These are phyloP conservation scores for Collariella sp. DNA, from an alignment of 495 filamentous ascomycete genomes.

Conservation along the genomic window DNA sequence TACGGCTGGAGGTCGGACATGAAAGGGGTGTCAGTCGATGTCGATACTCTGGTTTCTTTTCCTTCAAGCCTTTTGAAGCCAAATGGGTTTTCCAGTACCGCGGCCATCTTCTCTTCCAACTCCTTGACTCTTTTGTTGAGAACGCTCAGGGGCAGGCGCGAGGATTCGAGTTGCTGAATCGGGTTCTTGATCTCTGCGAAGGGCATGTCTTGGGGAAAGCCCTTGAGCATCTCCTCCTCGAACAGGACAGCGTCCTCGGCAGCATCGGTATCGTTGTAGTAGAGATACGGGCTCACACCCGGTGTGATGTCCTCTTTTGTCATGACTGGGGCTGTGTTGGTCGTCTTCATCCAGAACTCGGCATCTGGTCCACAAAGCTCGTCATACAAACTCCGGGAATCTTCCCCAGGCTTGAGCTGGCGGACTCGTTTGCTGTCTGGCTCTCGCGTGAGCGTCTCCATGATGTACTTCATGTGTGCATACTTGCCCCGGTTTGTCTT, in stretches of 20 bases:
- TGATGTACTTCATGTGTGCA: slow-evolving; percentile 26
- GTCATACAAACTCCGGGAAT: slow-evolving; percentile 33
- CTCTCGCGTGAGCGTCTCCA: slow-evolving; percentile 34
- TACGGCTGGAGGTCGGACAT: neutral
- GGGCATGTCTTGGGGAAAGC: slow-evolving; percentile 24
- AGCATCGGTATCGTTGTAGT: slow-evolving; percentile 40
- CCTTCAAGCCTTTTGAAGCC: too few relatives aligned
- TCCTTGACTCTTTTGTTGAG: slow-evolving; percentile 4
- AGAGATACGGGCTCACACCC: slow-evolving; percentile 15
- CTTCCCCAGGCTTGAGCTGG: slow-evolving; percentile 34
- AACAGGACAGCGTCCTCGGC: slow-evolving; percentile 42
- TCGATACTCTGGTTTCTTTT: too few relatives aligned
- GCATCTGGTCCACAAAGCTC: slow-evolving; percentile 22
- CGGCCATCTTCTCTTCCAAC: neutral
- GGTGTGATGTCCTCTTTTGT: slow-evolving; percentile 7
- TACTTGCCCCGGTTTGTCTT: slow-evolving; percentile 25
- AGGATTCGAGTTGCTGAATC: slow-evolving; percentile 28
- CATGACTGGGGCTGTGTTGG: slow-evolving; percentile 10
- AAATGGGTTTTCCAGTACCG: too few relatives aligned
- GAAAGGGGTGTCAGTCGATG: neutral
- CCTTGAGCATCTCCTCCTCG: too few relatives aligned
- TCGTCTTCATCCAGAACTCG: slow-evolving; percentile 16
- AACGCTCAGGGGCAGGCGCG: slow-evolving; percentile 16
- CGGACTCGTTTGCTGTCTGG: slow-evolving; percentile 31
- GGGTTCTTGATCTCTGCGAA: slow-evolving; percentile 30